A percentile compares a stretch with the other conserved stretches of the same genome.
phyloP scores from a whole-genome alignment of 2,329 filamentous ascomycete genomes.

The Colletotrichum orbiculare region DNA sequence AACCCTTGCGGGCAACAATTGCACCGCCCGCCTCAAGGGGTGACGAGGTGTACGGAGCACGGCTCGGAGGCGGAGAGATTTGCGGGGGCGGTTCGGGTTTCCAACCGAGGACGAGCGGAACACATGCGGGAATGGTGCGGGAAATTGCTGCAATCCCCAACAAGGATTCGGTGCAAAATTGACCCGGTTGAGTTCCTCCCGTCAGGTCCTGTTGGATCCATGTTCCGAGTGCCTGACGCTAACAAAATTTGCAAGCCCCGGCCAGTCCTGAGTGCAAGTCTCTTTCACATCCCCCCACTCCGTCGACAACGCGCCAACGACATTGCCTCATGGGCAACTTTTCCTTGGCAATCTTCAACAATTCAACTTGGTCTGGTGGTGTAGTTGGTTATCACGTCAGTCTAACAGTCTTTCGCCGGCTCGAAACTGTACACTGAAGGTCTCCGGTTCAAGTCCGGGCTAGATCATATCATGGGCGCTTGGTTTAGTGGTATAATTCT shows the following conservation, averaged over 20 bases:
- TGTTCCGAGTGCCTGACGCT: too few species aligned
- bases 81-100: constrained; percentile 7
- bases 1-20: neutral
- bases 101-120: constrained; percentile 3
- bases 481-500: constrained; percentile 38
- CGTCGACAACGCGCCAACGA: neutral
- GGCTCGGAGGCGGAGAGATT: neutral
- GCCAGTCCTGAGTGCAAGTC: neutral
- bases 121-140: neutral
- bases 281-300: neutral
- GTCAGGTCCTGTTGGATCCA: too few species aligned
- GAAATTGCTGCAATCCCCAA: neutral
- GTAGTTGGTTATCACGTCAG: constrained; percentile 61
- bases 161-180: constrained; percentile 1
- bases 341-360: neutral
- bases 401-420: constrained; percentile 48
- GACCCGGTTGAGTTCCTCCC: too few species aligned
- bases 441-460: constrained; percentile 37
- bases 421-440: constrained; percentile 25
- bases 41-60: neutral
- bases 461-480: constrained; percentile 27
- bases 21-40: neutral
- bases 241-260: neutral
- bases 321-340: neutral
- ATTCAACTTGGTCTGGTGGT: constrained; percentile 39